Evolutionary conservation across 2,329 filamentous ascomycete genomes (phyloP), one percentile per base, ranked within the genome.

Genomic region (Botrytis cinerea): DNA sequence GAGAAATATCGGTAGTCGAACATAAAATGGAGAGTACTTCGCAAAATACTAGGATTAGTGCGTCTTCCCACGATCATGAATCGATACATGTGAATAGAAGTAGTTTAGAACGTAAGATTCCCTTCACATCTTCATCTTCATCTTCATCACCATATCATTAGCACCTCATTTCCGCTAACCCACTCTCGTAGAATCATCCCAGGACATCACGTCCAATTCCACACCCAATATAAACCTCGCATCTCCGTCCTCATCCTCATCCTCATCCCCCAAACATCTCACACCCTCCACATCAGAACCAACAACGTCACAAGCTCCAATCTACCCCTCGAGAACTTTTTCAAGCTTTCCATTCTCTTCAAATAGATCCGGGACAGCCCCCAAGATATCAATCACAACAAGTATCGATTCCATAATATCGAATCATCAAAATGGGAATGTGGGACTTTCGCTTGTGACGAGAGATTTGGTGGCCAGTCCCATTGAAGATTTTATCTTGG

Each of bases 191-290:
- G 51, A 18, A 57, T 8, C n/a, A 57, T 28, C 51, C 14, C 51
- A 57, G 8, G n/a, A 28, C 14, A 57, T 6, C n/a, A 57, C 14
- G 16, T 12, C 8, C 20, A 46, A 7, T 51, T 51, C 25, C 25
- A 51, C 25, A 2, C 0, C 48, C 25, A n/a, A n/a, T n/a, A 2
- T 25, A 0, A 51, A 0, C 12, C 48, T 0, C 12, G n/a, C 8
- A 12, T n/a, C 46, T 9, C 2, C 25, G n/a, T 14, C 48, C 25
- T 14, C 51, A 18, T 4, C 6, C 32, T 32, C 32, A 32, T 32
- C 32, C 3, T 57, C 51, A 3, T 4, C 51, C 14, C n/a, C 14
- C 0, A 8, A 28, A 4, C 6, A 2, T 28, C 51, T 18, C 51
- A 8, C 16, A 4, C 8, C n/a, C 51, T 28, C n/a, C n/a, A 28